Percentiles rank a stretch among this genome's conserved stretches.
These are phyloP conservation scores for Stentor coeruleus DNA, from an alignment of 73 alveolate genomes.

Conservation along the genomic window DNA sequence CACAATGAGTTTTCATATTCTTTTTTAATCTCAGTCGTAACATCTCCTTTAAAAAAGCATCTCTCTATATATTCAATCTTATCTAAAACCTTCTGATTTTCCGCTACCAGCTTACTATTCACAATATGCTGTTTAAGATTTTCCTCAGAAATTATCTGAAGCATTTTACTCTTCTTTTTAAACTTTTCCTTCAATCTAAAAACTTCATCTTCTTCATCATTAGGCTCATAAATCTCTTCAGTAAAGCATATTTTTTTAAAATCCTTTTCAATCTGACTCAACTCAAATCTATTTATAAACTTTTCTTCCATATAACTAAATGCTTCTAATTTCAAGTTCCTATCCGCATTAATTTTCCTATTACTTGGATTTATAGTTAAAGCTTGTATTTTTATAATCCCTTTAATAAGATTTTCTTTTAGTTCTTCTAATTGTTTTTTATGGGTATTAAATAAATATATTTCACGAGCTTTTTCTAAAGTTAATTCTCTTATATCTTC, in stretches of 20 bases:
- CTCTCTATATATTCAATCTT: not conserved
- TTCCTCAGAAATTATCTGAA: not conserved
- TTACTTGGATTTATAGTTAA: not conserved
- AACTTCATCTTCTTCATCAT: not conserved
- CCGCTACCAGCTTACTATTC: not conserved
- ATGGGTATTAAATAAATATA: not conserved
- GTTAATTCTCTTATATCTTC: slow-evolving; percentile 2
- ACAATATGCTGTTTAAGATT: not conserved
- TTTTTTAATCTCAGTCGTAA: not conserved
- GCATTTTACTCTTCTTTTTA: not conserved
- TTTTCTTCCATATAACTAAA: no score
- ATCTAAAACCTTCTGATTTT: not conserved
- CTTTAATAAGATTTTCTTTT: not conserved
- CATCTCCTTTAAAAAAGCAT: not conserved
- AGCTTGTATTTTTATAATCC: not conserved
- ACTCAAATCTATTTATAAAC: not conserved
- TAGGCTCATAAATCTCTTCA: not conserved
- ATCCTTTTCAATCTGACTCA: no score
- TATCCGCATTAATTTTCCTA: not conserved
- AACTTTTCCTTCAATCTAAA: not conserved
- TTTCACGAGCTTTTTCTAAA: not conserved
- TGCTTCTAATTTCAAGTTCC: not conserved
- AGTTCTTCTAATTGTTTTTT: not conserved
- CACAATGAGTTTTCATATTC: not conserved
- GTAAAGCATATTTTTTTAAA: not conserved